Evolutionary conservation across 1,284 basidiomycete genomes (phyloP).

Genomic region (Athelia sp.): DNA sequence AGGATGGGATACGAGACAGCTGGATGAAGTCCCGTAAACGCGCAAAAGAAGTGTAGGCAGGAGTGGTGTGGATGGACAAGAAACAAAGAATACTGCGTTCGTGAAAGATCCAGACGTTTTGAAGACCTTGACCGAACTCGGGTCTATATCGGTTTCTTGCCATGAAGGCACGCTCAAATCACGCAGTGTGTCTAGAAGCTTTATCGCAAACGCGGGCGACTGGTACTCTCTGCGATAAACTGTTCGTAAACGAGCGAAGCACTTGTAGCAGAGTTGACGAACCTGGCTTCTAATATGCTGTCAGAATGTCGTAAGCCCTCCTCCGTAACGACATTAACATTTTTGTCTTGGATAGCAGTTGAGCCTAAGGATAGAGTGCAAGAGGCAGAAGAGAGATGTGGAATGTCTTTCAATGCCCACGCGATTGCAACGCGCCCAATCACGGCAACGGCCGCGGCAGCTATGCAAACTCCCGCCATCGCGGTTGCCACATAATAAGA

Average conservation of each 20-base stretch:
- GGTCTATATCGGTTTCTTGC: constrained; percentile 39
- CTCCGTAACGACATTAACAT: constrained; percentile 42
- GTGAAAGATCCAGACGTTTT: constrained; percentile 89
- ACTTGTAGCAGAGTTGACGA: constrained; percentile 17
- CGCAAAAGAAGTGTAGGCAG: constrained; percentile 74
- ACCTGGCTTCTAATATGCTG: constrained; percentile 64
- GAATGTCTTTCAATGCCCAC: constrained; percentile 14
- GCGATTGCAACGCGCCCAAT: background rate
- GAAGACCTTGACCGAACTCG: constrained; percentile 55
- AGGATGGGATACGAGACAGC: constrained; percentile 78
- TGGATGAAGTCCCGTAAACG: constrained; percentile 88
- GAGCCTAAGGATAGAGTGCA: constrained; percentile 35
- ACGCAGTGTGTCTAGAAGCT: constrained; percentile 51
- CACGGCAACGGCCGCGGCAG: constrained; percentile 30
- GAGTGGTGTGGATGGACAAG: constrained; percentile 48
- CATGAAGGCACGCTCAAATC: constrained; percentile 55
- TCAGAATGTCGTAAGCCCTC: constrained; percentile 64
- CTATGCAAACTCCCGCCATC: too few species aligned
- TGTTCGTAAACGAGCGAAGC: constrained; percentile 25
- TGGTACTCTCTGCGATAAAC: constrained; percentile 76
- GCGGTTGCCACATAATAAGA: too few species aligned
- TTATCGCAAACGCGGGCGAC: constrained; percentile 49
- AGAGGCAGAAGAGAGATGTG: background rate
- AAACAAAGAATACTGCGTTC: constrained; percentile 93
- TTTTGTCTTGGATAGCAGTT: constrained; percentile 34